A percentile compares a stretch with the other conserved stretches of the same genome.
These are phyloP conservation scores for Nothomitra cinnamomea DNA, from an alignment of 2,329 filamentous ascomycete genomes.

Conservation along the genomic window DNA sequence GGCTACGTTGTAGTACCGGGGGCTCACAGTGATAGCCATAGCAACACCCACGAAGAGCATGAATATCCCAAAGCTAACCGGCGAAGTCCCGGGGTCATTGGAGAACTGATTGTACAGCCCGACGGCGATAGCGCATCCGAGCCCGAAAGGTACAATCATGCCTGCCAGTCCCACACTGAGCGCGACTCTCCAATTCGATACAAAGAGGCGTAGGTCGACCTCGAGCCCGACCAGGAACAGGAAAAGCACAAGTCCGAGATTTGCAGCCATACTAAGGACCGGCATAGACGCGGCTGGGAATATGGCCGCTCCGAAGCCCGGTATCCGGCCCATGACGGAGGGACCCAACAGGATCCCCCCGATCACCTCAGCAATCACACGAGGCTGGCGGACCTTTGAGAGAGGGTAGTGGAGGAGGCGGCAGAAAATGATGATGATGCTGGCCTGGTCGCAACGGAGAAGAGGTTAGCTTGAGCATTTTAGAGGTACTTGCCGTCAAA, in stretches of 20 bases:
- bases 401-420: constrained; percentile 61
- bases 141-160: constrained; percentile 66
- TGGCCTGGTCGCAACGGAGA: constrained; percentile 30
- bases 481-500: neutral
- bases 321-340: constrained; percentile 74
- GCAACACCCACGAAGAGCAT: constrained; percentile 81
- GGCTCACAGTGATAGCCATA: constrained; percentile 56
- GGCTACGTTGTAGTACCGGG: neutral
- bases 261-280: constrained; percentile 60
- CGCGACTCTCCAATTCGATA: constrained; percentile 67
- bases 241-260: constrained; percentile 69
- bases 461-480: neutral
- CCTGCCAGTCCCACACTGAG: constrained; percentile 61
- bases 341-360: constrained; percentile 75
- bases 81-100: constrained; percentile 35
- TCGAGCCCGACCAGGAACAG: constrained; percentile 79
- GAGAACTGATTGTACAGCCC: constrained; percentile 64
- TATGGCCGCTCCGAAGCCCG: constrained; percentile 57
- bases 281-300: constrained; percentile 64
- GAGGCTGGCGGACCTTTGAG: constrained; percentile 59
- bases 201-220: constrained; percentile 62
- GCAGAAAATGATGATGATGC: constrained; percentile 60
- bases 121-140: constrained; percentile 66
- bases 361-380: constrained; percentile 71
- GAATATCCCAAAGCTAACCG: constrained; percentile 43